Base-by-base conservation (phyloP, 371 early-diverging fungal genomes). In the Mucor racemosus region DNA sequence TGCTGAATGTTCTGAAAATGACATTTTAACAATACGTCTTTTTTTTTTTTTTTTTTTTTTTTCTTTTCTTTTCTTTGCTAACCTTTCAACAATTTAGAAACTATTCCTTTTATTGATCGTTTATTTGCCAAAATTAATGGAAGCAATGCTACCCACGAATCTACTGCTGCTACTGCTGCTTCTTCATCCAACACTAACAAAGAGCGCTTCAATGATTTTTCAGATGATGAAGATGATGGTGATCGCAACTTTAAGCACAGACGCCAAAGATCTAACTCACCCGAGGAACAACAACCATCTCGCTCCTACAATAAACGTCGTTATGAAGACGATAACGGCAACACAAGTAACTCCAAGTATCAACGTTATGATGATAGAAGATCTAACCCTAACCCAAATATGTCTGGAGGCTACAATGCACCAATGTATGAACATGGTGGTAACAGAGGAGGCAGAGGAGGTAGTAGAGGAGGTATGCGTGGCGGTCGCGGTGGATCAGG, bases 241-340 rank as follows among this genome's bases (percentile, higher is more conserved):
- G 91, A 92, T 63, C 84, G 90, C 38, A 92, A 89, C 66, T 90
- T 87, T 62, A 92, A 91, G 70, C 91, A 90, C 74, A 78, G 85
- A 65, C 86, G 90, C n/a, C 86, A 85, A 19, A 75, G 86, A 42
- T 74, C 80, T 10, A 77, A 78, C 34, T 74, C 71, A 42, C 76
- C 73, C 67, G 77, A 81, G 44, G 40, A 61, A 48, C 59, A 61
- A 48, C 59, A 60, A 13, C 55, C 57, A 40, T 59, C 67, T 38
- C 66, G 61, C 21, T 68, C 66, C 34, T 53, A 65, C 14, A 78
- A 72, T 34, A 78, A 80, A 13, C 72, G 79, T 36, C 65, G 58
- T 7, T 70, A 68, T 34, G 69, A 72, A 42, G 68, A 66, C 10
- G 39, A 53, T 19, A 58, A 64, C 33, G 60, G 58, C n/a, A 60